phyloP scores from a whole-genome alignment of 345 rosid genomes.

The Moringa oleifera region DNA sequence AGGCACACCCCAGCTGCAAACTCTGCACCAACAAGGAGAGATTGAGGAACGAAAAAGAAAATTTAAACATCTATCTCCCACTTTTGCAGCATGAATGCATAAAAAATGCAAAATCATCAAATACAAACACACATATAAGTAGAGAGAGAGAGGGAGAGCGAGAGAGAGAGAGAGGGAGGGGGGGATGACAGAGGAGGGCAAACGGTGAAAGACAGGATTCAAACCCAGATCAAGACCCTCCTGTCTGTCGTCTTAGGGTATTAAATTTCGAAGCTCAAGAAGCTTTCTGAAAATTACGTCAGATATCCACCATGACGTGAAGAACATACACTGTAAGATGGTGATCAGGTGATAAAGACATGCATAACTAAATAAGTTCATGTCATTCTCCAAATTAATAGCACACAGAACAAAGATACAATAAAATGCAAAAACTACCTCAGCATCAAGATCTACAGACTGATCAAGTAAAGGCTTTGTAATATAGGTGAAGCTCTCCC shows the following conservation, averaged over 20 bases:
- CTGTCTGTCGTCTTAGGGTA: neutral
- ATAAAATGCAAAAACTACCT: constrained; percentile 44
- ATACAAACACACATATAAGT: neutral
- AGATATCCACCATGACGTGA: no score
- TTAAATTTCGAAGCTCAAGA: neutral
- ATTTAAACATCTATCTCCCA: neutral
- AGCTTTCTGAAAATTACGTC: no score
- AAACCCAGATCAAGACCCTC: neutral
- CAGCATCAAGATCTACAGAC: constrained; percentile 36
- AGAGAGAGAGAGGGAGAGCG: no score
- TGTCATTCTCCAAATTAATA: neutral
- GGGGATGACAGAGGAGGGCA: neutral
- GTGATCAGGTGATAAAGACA: constrained; percentile 1
- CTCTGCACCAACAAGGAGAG: constrained; percentile 34
- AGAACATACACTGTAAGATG: neutral
- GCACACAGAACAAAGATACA: constrained; percentile 6
- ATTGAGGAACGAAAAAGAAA: constrained; percentile 5
- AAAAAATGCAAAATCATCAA: neutral
- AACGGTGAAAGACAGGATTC: neutral
- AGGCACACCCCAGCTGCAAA: constrained; percentile 67
- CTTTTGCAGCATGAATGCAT: neutral
- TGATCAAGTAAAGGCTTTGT: constrained; percentile 54
- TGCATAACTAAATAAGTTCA: no score
- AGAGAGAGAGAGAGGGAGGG: no score
- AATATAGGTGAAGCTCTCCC: constrained; percentile 75